Base-by-base conservation (phyloP, 169 alveolate species). In the Cryptosporidium sp. region DNA sequence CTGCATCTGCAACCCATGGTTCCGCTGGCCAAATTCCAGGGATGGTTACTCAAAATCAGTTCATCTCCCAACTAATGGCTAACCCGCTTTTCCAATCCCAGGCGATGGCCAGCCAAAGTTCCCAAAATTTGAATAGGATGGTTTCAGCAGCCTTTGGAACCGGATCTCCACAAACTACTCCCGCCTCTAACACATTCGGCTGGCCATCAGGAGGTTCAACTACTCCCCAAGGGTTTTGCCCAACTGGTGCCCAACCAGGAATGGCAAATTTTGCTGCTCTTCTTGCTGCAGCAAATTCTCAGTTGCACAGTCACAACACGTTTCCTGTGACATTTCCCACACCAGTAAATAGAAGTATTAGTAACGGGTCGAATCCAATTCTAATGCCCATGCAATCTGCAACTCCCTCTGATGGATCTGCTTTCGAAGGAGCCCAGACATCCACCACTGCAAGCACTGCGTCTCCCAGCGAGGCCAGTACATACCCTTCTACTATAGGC, bases 361-460 rank as follows among this genome's bases (percentile, higher is more conserved):
- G 69, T 16, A 37, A 16, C 16, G 75, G 67, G 3, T 12, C 86
- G 12, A 60, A 44, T 23, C 68, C 80, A 3, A 67, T 80, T 0
- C 75, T 80, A 5, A 21, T 80, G 68, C 68, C 72, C 14, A 65
- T 80, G 80, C 89, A 80, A 16, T 80, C 89, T 62, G 16, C 75
- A 7, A 23, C 89, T n/a, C 89, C 89, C 9, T 80, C 89, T 37
- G 89, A 80, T 80, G 89, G 80, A 44, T 80, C 89, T 62, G 53
- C 89, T 37, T 62, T 44, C 62, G 89, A 80, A 3, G 68, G 89
- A 8, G 39, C 89, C 56, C 89, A 80, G 18, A 5, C 65, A 12
- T 80, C 89, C 6, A 65, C 75, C 5, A 45, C 42, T 29, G 70
- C 65, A 37, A 80, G 56, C 7, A 70, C 80, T 5, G 60, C 52